Conservation (phyloP, 1,284 basidiomycete species). For the Somion occarium region DNA sequence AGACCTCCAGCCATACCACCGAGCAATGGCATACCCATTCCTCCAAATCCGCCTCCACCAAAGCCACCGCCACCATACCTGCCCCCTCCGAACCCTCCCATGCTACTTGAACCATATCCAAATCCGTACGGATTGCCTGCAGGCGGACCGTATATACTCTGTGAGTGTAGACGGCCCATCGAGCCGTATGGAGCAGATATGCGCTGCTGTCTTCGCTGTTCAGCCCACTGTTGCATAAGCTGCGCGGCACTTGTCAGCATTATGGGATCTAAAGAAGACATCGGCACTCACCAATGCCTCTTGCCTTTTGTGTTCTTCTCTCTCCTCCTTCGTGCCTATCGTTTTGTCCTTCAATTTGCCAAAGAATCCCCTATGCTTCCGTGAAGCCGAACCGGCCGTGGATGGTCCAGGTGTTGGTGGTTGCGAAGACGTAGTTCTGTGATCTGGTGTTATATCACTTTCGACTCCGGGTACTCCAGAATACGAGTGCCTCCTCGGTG, state of each 20-base stretch:
- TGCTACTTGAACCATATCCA: constrained; percentile 4
- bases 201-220: constrained; percentile 26
- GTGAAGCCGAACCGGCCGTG: constrained; percentile 1
- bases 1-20: constrained; percentile 61
- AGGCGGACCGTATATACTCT: constrained; percentile 14
- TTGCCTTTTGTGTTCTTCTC: constrained; percentile 42
- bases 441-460: neutral
- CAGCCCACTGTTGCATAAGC: constrained; percentile 24
- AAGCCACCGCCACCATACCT: constrained; percentile 17
- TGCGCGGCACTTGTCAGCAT: too few relatives aligned
- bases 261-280: neutral
- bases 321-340: constrained; percentile 59
- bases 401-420: constrained; percentile 13
- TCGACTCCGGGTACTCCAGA: constrained; percentile 11
- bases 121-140: constrained; percentile 12
- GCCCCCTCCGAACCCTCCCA: constrained; percentile 12
- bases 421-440: constrained; percentile 14
- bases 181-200: constrained; percentile 13
- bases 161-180: neutral
- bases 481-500: constrained; percentile 30
- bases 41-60: constrained; percentile 36
- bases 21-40: constrained; percentile 44
- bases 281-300: constrained; percentile 28
- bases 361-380: constrained; percentile 47
- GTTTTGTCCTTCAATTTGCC: constrained; percentile 58